Conservation (phyloP, 352 stramenopile species). For the Phytophthora hybrid region DNA sequence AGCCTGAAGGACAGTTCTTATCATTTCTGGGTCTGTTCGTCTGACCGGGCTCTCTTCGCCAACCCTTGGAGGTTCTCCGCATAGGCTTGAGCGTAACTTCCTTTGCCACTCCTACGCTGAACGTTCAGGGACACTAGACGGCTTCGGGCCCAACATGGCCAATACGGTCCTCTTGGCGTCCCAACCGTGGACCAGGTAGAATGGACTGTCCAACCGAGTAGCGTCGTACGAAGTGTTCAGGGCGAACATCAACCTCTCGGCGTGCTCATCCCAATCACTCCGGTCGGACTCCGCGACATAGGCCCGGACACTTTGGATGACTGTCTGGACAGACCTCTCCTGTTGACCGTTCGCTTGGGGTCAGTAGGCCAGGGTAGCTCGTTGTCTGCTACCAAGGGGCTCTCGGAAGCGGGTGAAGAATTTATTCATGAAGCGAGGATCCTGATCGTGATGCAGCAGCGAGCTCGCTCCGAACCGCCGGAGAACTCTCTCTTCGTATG, state of each 20-base stretch:
- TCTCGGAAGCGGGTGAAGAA: slow-evolving; percentile 35
- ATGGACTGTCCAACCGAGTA: slow-evolving; percentile 14
- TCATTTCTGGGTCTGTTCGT: neutral
- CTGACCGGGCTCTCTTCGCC: neutral
- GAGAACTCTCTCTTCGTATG: slow-evolving; percentile 35
- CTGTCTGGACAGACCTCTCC: slow-evolving; percentile 37
- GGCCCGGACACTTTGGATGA: slow-evolving; percentile 20
- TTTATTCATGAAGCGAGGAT: slow-evolving; percentile 37
- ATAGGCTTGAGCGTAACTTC: slow-evolving; percentile 5
- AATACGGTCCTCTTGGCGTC: slow-evolving; percentile 11
- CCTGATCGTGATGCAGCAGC: slow-evolving; percentile 30
- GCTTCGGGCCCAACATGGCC: neutral
- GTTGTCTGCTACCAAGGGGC: slow-evolving; percentile 28
- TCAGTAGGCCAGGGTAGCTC: slow-evolving; percentile 39
- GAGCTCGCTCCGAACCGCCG: slow-evolving; percentile 31
- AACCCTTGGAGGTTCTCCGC: slow-evolving; percentile 2
- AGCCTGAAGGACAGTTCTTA: neutral
- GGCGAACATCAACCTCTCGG: slow-evolving; percentile 32
- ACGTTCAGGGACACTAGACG: neutral
- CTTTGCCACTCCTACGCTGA: slow-evolving; percentile 7
- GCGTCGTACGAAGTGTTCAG: slow-evolving; percentile 27
- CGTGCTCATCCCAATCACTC: slow-evolving; percentile 42
- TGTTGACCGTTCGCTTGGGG: slow-evolving; percentile 49
- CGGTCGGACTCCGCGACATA: slow-evolving; percentile 35
- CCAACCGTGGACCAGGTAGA: slow-evolving; percentile 33